Evolutionary conservation across 768 basidiomycete species (phyloP), one percentile per base, ranked within the genome.

Genomic region (Leucosporidium scottii): DNA sequence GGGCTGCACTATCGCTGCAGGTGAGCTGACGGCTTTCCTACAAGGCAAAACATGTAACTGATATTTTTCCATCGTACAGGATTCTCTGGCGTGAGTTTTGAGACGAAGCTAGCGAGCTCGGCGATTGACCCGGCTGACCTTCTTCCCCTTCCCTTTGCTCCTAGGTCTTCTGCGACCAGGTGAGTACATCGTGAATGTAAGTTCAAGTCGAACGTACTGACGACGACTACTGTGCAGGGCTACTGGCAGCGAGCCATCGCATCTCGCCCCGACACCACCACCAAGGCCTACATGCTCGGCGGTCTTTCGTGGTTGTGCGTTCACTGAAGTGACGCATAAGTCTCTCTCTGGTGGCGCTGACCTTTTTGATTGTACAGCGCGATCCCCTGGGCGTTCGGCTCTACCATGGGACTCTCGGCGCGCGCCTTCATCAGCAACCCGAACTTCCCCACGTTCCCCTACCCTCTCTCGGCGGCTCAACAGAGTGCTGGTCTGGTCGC

Each of bases 271-370:
- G 86, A 85, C 1, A 86, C 83, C n/a, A 88, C 88, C 18, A 91
- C 93, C 66, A 93, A 92, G 78, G 93, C 89, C 0, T 97, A 91
- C 79, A 81, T 93, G 7, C 82, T 92, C 12, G 93, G 93, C 54
- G 93, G 92, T 4, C 76, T 93, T 12, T 88, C 90, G 2, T 96
- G 93, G 93, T 85, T 30, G 27, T 51, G 3, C 67, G 49, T 80
- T 77, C 39, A 5, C 34, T 34, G 34, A n/a, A n/a, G n/a, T n/a
- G n/a, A n/a, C n/a, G n/a, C n/a, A n/a, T n/a, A n/a, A n/a, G n/a
- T n/a, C n/a, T n/a, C n/a, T n/a, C n/a, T n/a, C n/a, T n/a, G n/a
- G n/a, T n/a, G n/a, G n/a, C n/a, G 34, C 34, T 34, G 34, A 49
- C 12, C 20, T 23, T 30, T 28, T 49, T 93, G 15, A 3, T 2